Evolutionary conservation across 1,139 yeast genomes (phyloP), one percentile per base, ranked within the genome.

Genomic region (Kurtzmaniella natalensis): DNA sequence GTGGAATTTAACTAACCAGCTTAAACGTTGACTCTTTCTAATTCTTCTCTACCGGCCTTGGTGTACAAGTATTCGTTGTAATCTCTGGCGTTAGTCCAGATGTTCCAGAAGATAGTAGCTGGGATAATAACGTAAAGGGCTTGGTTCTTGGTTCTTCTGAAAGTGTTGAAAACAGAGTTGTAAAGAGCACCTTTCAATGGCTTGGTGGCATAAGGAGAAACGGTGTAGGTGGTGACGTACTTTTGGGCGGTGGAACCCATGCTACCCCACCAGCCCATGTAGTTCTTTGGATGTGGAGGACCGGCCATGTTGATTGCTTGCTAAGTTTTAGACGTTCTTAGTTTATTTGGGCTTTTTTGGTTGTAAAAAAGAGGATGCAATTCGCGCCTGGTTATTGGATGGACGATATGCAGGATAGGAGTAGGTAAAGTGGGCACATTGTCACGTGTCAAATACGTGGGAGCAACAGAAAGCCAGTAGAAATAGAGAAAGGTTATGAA

Each of bases 251-350:
- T 94, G 63, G 86, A 74, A 44, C 94, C 88, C 52, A 78, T 62
- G 69, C 71, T 61, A 58, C 96, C 96, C 97, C 97, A 88, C 96
- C 96, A 88, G 55, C 97, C 97, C 89, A 85, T 80, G 59, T 84
- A 88, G 55, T 89, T 60, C 55, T 77, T 78, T 57, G 83, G 81
- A 53, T 78, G 78, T n/a, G n/a, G n/a, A 60, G 79, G 78, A 65
- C 82, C 81, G 59, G 84, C 85, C 37, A 34, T 34, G 9, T 4
- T 26, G 15, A 17, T 18, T 5, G 29, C 7, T 17, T 26, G 14
- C n/a, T 26, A n/a, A n/a, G n/a, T n/a, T n/a, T n/a, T n/a, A n/a
- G n/a, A n/a, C n/a, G 29, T 10, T 26, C 16, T 6, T 26, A 26
- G 7, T 26, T 18, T 6, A 15, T 15, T 8, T 18, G 20, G 7